phyloP scores from a whole-genome alignment of 306 rosid genomes.

The Acacia confusa region DNA sequence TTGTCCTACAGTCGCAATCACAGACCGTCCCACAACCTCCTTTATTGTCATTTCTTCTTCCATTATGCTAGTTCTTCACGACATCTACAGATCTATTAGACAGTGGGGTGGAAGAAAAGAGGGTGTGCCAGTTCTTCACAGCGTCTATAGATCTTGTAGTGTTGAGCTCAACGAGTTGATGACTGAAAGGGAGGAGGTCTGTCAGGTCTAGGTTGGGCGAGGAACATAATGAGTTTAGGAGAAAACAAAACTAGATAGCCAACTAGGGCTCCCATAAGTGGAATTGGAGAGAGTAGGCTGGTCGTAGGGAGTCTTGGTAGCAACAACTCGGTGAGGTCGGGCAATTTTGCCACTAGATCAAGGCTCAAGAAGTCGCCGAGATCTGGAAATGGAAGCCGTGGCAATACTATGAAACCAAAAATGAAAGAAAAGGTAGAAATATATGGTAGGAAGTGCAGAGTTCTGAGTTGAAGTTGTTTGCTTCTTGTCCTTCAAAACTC shows the following conservation, averaged over 20 bases:
- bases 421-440: neutral
- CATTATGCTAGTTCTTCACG: no score
- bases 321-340: slow-evolving; percentile 51
- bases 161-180: no score
- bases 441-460: neutral
- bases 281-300: slow-evolving; percentile 49
- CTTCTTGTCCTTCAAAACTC: slow-evolving; percentile 25
- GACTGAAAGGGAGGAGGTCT: no score
- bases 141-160: no score
- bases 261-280: slow-evolving; percentile 53
- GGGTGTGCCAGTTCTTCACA: no score
- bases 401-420: neutral
- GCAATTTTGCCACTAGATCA: slow-evolving; percentile 82
- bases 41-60: no score
- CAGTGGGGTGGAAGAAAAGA: no score
- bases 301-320: slow-evolving; percentile 65
- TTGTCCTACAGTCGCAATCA: no score
- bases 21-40: no score
- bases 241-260: slow-evolving; percentile 52
- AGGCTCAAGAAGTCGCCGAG: slow-evolving; percentile 44
- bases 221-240: slow-evolving; percentile 54
- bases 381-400: slow-evolving; percentile 67
- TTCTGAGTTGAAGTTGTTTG: slow-evolving; percentile 17
- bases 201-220: no score
- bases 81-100: no score